Percentiles rank a stretch among this genome's conserved stretches.
phyloP scores from a whole-genome alignment of 768 basidiomycete species.

The Lactifluus piperatus region DNA sequence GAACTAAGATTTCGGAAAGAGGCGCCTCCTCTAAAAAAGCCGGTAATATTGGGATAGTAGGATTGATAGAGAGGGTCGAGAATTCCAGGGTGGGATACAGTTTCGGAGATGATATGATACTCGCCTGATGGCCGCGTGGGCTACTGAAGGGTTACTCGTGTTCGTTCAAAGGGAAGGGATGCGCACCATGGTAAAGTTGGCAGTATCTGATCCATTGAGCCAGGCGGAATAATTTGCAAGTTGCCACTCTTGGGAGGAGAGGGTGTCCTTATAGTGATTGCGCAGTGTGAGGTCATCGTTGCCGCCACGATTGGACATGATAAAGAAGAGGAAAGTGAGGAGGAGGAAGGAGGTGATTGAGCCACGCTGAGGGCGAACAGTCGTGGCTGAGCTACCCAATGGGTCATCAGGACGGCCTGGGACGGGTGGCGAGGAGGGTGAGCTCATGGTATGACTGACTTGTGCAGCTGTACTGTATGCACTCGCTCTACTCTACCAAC shows the following conservation, averaged over 20 bases:
- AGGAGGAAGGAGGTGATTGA: constrained; percentile 69
- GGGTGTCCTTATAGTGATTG: constrained; percentile 57
- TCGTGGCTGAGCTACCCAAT: neutral
- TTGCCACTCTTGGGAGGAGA: constrained; percentile 49
- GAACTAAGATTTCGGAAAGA: constrained; percentile 49
- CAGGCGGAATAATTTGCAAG: constrained; percentile 69
- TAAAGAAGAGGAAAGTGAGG: constrained; percentile 63
- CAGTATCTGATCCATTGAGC: constrained; percentile 53
- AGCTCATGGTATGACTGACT: too few species aligned
- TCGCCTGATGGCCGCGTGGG: constrained; percentile 38
- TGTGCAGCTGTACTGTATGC: too few species aligned
- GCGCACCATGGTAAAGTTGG: constrained; percentile 56
- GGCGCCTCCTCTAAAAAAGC: constrained; percentile 61
- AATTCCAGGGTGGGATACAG: constrained; percentile 36
- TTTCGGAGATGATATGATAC: constrained; percentile 38
- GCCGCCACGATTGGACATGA: constrained; percentile 63
- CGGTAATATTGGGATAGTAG: constrained; percentile 71
- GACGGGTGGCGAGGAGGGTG: neutral
- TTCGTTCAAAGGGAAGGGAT: constrained; percentile 2
- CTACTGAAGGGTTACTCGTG: constrained; percentile 28
- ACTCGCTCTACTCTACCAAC: too few species aligned
- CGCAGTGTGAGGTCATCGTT: constrained; percentile 57
- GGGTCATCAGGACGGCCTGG: constrained; percentile 1
- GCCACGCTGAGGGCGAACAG: constrained; percentile 37
- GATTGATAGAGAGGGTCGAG: constrained; percentile 42